These are phyloP conservation scores for Zhuliangozyma blackwelliae DNA, from an alignment of 1,139 yeast genomes.

Conservation along the genomic window DNA sequence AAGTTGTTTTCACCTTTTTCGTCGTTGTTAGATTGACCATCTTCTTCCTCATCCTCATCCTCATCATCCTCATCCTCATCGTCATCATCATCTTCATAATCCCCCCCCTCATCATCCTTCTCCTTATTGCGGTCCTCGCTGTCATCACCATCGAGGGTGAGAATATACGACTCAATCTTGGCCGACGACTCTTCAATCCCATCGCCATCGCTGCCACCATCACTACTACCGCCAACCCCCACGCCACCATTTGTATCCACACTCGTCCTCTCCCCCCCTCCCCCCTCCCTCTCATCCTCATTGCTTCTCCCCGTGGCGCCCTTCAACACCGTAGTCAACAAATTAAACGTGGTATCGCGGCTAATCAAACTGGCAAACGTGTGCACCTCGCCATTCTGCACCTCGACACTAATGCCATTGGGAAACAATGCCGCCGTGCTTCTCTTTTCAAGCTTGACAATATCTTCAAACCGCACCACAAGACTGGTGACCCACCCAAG, in stretches of 20 bases:
- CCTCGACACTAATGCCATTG: slow-evolving; percentile 78
- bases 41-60: slow-evolving; percentile 8
- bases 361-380: slow-evolving; percentile 85
- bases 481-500: slow-evolving; percentile 90
- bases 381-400: slow-evolving; percentile 57
- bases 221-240: neutral
- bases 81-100: slow-evolving; percentile 10
- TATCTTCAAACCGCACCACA: slow-evolving; percentile 67
- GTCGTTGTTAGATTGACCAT: neutral
- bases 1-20: no score
- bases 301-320: slow-evolving; percentile 22
- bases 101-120: slow-evolving; percentile 13
- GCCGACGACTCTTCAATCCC: slow-evolving; percentile 8
- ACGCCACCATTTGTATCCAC: neutral
- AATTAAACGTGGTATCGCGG: slow-evolving; percentile 71
- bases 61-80: slow-evolving; percentile 10
- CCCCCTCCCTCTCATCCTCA: slow-evolving; percentile 2
- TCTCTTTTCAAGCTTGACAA: slow-evolving; percentile 70
- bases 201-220: slow-evolving; percentile 3
- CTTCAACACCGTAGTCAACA: slow-evolving; percentile 56
- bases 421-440: slow-evolving; percentile 89
- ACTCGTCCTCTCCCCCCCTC: slow-evolving; percentile 2
- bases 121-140: slow-evolving; percentile 15
- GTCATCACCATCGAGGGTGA: slow-evolving; percentile 32
- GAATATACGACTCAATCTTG: slow-evolving; percentile 25